These are phyloP conservation scores for Diplodia intermedia DNA, from an alignment of 2,329 filamentous ascomycete genomes.

Conservation along the genomic window DNA sequence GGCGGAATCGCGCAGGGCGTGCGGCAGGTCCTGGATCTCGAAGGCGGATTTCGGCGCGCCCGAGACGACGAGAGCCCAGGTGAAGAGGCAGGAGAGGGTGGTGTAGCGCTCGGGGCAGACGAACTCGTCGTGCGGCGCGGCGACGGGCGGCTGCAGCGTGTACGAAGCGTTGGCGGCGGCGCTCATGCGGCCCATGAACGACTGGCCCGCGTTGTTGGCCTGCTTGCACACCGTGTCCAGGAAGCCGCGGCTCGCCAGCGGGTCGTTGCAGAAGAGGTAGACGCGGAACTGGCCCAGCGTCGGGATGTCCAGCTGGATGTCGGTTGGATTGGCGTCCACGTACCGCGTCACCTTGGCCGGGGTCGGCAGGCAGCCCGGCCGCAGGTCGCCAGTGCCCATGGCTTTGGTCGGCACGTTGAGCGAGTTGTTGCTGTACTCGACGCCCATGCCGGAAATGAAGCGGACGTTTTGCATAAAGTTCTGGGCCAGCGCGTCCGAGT, in stretches of 20 bases:
- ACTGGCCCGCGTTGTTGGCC: constrained; percentile 56
- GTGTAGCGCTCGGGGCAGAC: constrained; percentile 72
- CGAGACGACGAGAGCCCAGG: constrained; percentile 70
- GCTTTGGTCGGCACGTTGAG: constrained; percentile 66
- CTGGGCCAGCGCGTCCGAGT: constrained; percentile 67
- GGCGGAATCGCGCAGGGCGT: constrained; percentile 66
- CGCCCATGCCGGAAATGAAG: constrained; percentile 76
- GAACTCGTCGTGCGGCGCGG: constrained; percentile 69
- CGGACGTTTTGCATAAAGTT: constrained; percentile 75
- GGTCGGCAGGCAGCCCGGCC: constrained; percentile 59
- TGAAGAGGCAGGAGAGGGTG: constrained; percentile 71
- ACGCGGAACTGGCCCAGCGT: constrained; percentile 79
- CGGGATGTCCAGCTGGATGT: constrained; percentile 79
- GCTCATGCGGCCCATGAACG: constrained; percentile 66
- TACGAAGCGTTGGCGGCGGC: constrained; percentile 68
- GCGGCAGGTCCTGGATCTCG: constrained; percentile 70
- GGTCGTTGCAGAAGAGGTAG: constrained; percentile 72
- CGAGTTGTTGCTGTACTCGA: constrained; percentile 69
- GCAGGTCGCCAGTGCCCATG: constrained; percentile 46
- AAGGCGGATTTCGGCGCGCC: constrained; percentile 67
- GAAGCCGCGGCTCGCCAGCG: constrained; percentile 61
- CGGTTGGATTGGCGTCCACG: constrained; percentile 78
- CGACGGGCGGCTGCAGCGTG: constrained; percentile 62
- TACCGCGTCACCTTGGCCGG: constrained; percentile 76
- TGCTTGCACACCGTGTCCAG: constrained; percentile 65